Conservation (phyloP, 129 eudicot species). For the Lactuca sativa region DNA sequence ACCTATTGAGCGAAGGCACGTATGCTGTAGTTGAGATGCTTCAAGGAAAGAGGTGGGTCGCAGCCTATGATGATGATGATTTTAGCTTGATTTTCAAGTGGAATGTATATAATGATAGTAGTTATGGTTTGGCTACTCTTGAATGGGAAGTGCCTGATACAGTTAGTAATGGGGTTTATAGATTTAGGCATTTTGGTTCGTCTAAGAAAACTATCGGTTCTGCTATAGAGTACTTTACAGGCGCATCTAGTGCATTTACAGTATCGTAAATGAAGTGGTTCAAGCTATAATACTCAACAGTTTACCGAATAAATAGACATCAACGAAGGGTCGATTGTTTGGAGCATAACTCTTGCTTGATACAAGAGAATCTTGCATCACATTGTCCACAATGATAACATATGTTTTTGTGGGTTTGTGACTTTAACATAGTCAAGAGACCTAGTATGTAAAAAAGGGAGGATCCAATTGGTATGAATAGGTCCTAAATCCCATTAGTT, state of each 20-base stretch:
- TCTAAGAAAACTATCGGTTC: conserved; percentile 41
- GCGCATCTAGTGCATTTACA: conserved; percentile 59
- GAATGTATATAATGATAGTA: conserved; percentile 30
- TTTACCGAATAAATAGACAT: conserved; percentile 10
- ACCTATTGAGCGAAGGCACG: conserved; percentile 61
- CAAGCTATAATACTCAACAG: neutral
- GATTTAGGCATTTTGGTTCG: conserved; percentile 68
- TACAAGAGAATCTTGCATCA: too few relatives aligned
- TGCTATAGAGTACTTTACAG: conserved; percentile 38
- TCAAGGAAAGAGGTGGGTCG: conserved; percentile 45
- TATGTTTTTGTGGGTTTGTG: too few relatives aligned
- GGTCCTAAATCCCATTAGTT: neutral
- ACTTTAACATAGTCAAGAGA: too few relatives aligned
- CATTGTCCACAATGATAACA: too few relatives aligned
- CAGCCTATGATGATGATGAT: conserved; percentile 62
- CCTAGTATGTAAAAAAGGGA: too few relatives aligned
- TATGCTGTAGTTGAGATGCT: conserved; percentile 67
- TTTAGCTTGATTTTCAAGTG: conserved; percentile 49
- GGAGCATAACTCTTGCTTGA: too few relatives aligned
- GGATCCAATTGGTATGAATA: neutral
- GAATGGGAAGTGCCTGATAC: conserved; percentile 68
- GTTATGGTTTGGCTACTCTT: conserved; percentile 45
- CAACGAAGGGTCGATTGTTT: neutral
- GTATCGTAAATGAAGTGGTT: conserved; percentile 33
- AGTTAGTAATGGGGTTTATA: conserved; percentile 49